phyloP scores from a whole-genome alignment of 2,329 filamentous ascomycete genomes.

The Pseudogymnoascus sp. region DNA sequence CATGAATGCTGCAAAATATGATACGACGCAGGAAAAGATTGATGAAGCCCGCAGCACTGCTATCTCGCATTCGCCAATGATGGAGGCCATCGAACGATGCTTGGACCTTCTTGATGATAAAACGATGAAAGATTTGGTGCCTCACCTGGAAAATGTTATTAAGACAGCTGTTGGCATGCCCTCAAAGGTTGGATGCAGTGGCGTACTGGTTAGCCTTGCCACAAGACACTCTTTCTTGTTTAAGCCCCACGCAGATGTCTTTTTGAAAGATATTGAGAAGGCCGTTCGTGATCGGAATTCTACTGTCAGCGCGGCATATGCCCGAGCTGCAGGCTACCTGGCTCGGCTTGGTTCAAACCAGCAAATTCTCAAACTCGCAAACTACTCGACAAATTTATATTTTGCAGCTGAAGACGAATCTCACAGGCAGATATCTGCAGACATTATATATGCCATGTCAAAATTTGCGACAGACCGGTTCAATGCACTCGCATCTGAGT shows the following conservation, averaged over 20 bases:
- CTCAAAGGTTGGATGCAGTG: conserved; percentile 84
- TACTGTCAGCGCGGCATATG: conserved; percentile 84
- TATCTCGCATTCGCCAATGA: conserved; percentile 80
- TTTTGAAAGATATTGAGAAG: conserved; percentile 72
- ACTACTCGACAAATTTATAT: conserved; percentile 60
- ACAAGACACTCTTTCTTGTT: conserved; percentile 72
- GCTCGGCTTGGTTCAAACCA: conserved; percentile 50
- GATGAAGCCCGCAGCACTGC: conserved; percentile 77
- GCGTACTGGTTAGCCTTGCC: conserved; percentile 75
- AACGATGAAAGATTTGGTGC: conserved; percentile 68
- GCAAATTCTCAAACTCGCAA: conserved; percentile 43
- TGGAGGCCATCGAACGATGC: conserved; percentile 83
- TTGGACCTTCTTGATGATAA: conserved; percentile 73
- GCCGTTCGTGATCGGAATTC: conserved; percentile 86
- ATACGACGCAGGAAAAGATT: conserved; percentile 79
- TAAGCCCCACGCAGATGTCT: conserved; percentile 63
- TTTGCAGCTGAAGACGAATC: conserved; percentile 72
- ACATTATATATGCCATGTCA: conserved; percentile 74
- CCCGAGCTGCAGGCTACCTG: conserved; percentile 77
- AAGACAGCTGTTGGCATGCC: conserved; percentile 84
- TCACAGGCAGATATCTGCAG: conserved; percentile 67
- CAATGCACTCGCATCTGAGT: conserved; percentile 61
- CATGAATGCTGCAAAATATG: conserved; percentile 75
- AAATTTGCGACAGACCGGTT: conserved; percentile 88
- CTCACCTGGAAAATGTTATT: conserved; percentile 68